These are phyloP conservation scores for Calocera cornea DNA, from an alignment of 768 basidiomycete species.

Conservation along the genomic window DNA sequence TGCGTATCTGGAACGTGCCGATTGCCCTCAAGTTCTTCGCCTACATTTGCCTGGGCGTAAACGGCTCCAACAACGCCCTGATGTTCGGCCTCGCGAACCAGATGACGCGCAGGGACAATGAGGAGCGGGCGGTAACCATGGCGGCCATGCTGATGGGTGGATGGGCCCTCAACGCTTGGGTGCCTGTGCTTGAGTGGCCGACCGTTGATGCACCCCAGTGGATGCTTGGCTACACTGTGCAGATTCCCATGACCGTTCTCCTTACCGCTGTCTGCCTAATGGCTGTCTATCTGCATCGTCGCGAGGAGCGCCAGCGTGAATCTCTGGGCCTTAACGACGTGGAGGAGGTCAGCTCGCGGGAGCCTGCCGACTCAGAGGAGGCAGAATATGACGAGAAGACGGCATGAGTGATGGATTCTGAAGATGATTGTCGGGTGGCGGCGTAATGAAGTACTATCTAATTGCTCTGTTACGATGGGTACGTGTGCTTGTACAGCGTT, in stretches of 20 bases:
- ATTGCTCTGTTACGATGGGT: too few species aligned
- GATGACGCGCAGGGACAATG: slow-evolving; percentile 54
- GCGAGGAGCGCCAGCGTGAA: neutral
- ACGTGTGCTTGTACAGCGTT: too few species aligned
- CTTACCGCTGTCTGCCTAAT: neutral
- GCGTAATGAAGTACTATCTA: too few species aligned
- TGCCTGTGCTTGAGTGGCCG: neutral
- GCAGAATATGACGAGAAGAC: neutral
- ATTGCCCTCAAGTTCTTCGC: slow-evolving; percentile 56
- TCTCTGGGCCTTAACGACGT: neutral
- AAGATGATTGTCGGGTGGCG: too few species aligned
- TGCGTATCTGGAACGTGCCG: slow-evolving; percentile 49
- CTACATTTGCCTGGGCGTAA: slow-evolving; percentile 34
- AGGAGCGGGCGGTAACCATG: slow-evolving; percentile 53
- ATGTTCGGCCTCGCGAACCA: slow-evolving; percentile 67
- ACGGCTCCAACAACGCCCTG: neutral
- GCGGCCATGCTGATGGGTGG: slow-evolving; percentile 40
- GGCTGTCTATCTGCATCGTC: neutral
- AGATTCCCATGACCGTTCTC: neutral
- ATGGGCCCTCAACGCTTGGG: neutral
- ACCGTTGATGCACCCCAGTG: neutral
- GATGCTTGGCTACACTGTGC: neutral
- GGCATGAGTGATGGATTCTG: neutral
- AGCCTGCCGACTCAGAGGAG: neutral
- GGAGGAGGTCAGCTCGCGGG: neutral